Base-by-base conservation (phyloP, 345 rosid species). In the Camelina neglecta region DNA sequence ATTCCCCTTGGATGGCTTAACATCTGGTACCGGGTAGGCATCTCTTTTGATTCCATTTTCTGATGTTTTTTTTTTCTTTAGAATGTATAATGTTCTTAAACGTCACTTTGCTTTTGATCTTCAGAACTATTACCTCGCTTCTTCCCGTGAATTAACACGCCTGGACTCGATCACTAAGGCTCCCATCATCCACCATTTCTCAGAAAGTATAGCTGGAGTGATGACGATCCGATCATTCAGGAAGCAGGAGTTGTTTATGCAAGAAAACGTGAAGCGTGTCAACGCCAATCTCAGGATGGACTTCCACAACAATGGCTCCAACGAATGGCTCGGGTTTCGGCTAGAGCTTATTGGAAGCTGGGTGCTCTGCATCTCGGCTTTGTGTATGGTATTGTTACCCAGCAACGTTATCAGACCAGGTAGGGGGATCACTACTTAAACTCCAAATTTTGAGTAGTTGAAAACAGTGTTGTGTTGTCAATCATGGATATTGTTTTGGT, bases 111-210 rank as follows among this genome's bases (percentile, higher is more conserved):
- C 29, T 66, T 38, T 21, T 64, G 69, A 39, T 41, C 64, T 71
- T 29, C 77, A 93, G 98, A 88, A 87, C 24, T 92, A 88, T 84
- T 94, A 81, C 82, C 95, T 94, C 18, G 83, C 97, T 71, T 61
- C 97, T 16, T 85, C 98, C 24, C 87, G 98, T 29, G 97, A 94
- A 76, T 69, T 94, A 47, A 94, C 98, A 16, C 97, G 97, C 16
- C 81, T 94, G 2, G 98, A 94, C 75, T 94, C 98, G 0, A 94
- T 94, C 77, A 92, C 98, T 1, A 94, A 91, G 79, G 98, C 98
- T 8, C 97, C 98, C 2, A 83, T 94, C 44, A 91, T 94, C 75
- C 96, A 94, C 81, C 96, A 94, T 71, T 94, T 94, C 86, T 94
- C 98, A 1, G 97, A 94, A 67, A 94, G 96, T 79, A 89, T 94